Conservation (phyloP, 1,284 basidiomycete genomes). For the Leccinum subatratum region DNA sequence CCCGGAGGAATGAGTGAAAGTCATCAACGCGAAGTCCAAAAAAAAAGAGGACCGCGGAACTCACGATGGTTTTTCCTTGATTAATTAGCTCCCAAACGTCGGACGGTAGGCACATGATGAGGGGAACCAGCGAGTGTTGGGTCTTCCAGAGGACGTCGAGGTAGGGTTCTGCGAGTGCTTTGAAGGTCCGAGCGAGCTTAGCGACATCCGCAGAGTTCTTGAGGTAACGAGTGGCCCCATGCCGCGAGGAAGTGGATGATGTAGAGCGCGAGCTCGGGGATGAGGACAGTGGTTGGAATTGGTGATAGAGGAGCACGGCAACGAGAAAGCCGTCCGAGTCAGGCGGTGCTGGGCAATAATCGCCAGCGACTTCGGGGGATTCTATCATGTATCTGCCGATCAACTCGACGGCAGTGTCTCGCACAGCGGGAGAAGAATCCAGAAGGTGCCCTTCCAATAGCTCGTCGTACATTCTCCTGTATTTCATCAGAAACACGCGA, state of each 20-base stretch:
- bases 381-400: constrained; percentile 94
- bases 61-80: constrained; percentile 24
- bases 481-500: constrained; percentile 10
- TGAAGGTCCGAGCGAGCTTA: constrained; percentile 29
- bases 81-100: constrained; percentile 24
- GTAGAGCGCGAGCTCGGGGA: constrained; percentile 24
- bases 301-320: not conserved
- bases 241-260: constrained; percentile 27
- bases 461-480: constrained; percentile 69
- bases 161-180: constrained; percentile 26
- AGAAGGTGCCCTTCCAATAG: constrained; percentile 87
- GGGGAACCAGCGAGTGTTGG: constrained; percentile 29
- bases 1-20: not conserved
- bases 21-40: constrained; percentile 6
- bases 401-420: constrained; percentile 92
- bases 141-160: constrained; percentile 31
- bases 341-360: constrained; percentile 51
- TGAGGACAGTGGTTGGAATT: constrained; percentile 13
- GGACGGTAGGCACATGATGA: constrained; percentile 29
- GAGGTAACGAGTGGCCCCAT: constrained; percentile 21
- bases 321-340: not conserved
- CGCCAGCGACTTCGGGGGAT: constrained; percentile 74
- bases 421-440: constrained; percentile 88
- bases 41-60: constrained; percentile 6
- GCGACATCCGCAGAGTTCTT: constrained; percentile 26